Conservation (phyloP, 2,329 filamentous ascomycete genomes). For the Tolypocladium ovalisporum region DNA sequence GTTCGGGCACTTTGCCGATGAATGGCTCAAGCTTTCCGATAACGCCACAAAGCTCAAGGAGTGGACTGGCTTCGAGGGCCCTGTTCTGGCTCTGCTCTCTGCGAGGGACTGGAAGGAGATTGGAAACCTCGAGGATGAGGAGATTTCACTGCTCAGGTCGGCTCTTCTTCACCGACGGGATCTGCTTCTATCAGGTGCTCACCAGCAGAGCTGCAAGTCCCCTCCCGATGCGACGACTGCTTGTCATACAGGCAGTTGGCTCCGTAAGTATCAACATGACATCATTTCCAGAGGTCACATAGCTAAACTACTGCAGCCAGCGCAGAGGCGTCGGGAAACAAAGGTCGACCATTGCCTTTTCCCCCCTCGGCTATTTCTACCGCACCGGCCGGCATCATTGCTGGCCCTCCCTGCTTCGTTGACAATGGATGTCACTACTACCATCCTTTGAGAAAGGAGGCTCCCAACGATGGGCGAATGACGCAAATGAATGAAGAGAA, state of each 20-base stretch:
- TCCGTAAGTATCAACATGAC: conserved; percentile 16
- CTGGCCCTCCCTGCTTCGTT: conserved; percentile 7
- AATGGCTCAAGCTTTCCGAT: conserved; percentile 18
- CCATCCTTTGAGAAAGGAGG: conserved; percentile 3
- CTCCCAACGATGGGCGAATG: neutral
- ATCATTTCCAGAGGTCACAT: neutral
- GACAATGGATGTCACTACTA: conserved; percentile 16
- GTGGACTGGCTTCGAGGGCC: conserved; percentile 15
- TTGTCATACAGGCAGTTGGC: conserved; percentile 20
- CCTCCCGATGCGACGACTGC: conserved; percentile 16
- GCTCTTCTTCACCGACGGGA: conserved; percentile 21
- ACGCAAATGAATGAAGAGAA: neutral
- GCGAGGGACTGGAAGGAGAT: conserved; percentile 15
- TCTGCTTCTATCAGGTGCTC: conserved; percentile 11
- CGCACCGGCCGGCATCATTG: conserved; percentile 9
- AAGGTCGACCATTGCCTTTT: conserved; percentile 19
- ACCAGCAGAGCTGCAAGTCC: conserved; percentile 2
- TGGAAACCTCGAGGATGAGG: conserved; percentile 17
- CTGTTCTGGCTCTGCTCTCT: conserved; percentile 17
- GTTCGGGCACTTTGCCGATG: conserved; percentile 24
- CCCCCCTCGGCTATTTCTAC: conserved; percentile 5
- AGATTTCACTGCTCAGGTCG: conserved; percentile 16
- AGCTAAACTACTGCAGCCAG: conserved; percentile 15
- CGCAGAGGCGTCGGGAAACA: conserved; percentile 12
- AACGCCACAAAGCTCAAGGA: conserved; percentile 20